Evolutionary conservation across 2,329 filamentous ascomycete genomes (phyloP).

Genomic region (Calonectria pseudoreteaudii): DNA sequence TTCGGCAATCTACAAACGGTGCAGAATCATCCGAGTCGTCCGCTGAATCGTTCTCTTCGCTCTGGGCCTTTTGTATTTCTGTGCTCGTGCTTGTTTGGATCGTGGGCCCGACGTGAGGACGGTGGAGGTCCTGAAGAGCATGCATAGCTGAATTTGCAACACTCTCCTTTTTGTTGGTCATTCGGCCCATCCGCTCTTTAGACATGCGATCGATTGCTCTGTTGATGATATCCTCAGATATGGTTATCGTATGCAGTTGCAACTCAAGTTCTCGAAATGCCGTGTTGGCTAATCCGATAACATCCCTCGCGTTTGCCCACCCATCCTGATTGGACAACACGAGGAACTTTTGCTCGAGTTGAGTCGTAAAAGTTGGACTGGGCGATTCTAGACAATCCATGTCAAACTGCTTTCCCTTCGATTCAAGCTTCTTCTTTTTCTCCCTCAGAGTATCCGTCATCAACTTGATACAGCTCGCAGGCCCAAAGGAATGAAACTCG

Average conservation of each 20-base stretch:
- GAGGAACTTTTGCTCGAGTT: conserved; percentile 48
- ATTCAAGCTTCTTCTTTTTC: conserved; percentile 34
- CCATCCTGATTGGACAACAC: conserved; percentile 55
- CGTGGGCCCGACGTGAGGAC: neutral
- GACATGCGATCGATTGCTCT: conserved; percentile 40
- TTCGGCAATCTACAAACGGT: rapidly evolving
- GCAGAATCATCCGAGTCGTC: conserved; percentile 18
- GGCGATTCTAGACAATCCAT: conserved; percentile 41
- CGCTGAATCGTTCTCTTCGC: conserved; percentile 2
- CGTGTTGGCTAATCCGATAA: conserved; percentile 63
- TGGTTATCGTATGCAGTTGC: neutral
- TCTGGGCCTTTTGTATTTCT: neutral
- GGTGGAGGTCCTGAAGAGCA: rapidly evolving
- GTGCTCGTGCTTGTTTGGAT: neutral
- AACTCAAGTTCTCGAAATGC: conserved; percentile 57
- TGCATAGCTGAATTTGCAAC: rapidly evolving
- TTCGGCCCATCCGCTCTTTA: conserved; percentile 21
- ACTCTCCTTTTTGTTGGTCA: conserved; percentile 25
- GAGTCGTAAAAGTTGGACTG: conserved; percentile 1
- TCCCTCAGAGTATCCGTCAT: conserved; percentile 54
- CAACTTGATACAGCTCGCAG: conserved; percentile 53
- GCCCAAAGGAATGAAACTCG: conserved; percentile 62
- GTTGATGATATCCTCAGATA: conserved; percentile 33
- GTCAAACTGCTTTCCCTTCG: conserved; percentile 36
- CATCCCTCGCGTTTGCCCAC: conserved; percentile 75